Evolutionary conservation across 345 rosid genomes (phyloP).

Genomic region (Dipteronia sinensis): DNA sequence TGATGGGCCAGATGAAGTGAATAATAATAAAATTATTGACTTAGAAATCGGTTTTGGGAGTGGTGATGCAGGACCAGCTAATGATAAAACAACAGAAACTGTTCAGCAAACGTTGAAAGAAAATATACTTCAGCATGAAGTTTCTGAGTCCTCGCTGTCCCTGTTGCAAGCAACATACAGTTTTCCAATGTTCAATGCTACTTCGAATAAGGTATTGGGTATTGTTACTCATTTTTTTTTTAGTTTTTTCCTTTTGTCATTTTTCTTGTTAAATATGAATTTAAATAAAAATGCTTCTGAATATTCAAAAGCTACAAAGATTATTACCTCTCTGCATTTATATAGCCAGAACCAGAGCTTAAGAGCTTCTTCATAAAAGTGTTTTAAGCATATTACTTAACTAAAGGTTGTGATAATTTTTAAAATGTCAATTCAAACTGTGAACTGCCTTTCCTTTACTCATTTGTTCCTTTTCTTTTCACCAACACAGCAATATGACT

Average conservation of each 20-base stretch:
- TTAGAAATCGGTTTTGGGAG: conserved; percentile 30
- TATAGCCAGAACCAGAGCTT: background rate
- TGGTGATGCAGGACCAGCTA: conserved; percentile 16
- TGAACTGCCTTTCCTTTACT: background rate
- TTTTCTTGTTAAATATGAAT: background rate
- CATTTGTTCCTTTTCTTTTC: background rate
- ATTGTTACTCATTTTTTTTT: background rate
- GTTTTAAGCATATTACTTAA: background rate
- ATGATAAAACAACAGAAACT: conserved; percentile 11
- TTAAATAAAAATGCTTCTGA: background rate
- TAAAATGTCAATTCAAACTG: background rate
- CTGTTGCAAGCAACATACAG: conserved; percentile 23
- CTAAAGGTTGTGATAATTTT: background rate
- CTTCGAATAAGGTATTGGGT: conserved; percentile 33
- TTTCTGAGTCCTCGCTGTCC: conserved; percentile 27
- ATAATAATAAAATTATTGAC: conserved; percentile 23
- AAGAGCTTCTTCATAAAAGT: background rate
- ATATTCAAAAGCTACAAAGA: background rate
- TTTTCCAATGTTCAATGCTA: conserved; percentile 15
- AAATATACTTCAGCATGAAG: conserved; percentile 21
- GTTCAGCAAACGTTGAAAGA: conserved; percentile 24
- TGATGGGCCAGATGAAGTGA: conserved; percentile 19
- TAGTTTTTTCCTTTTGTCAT: background rate
- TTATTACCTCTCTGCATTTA: conserved; percentile 3
- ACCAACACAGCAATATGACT: background rate